Base-by-base conservation (phyloP, 2,329 filamentous ascomycete genomes). In the Plenodomus tracheiphilus region DNA sequence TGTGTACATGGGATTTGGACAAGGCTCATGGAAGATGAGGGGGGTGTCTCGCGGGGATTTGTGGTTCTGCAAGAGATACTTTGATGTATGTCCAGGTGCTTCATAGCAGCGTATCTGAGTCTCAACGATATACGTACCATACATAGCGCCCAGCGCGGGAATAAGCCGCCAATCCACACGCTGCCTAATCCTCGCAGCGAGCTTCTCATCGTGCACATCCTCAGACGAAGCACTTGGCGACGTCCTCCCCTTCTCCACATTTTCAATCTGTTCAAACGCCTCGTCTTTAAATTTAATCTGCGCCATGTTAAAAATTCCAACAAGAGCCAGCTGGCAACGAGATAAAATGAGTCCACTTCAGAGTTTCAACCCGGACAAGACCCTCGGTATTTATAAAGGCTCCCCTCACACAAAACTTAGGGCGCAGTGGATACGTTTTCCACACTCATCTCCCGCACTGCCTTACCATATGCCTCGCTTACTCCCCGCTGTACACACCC, bases 141-240 rank as follows among this genome's bases (percentile, higher is more conserved):
- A 63, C 61, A 64, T 64, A 4, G 53, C 54, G 2, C 59, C 61
- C 4, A 65, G 43, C 4, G 58, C 56, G 3, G 62, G 61, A 30
- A 65, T 55, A 10, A 65, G 49, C 11, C 62, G 54, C 55, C 53
- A 64, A 46, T 65, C 62, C 22, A 65, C 51, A 15, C 47, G 51
- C 49, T 62, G 62, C n/a, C 58, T 46, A 4, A 65, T 45, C 22
- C 53, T 59, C 10, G 59, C 48, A 10, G 56, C 55, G 19, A 55
- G 47, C 28, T 58, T 61, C 8, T 46, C 47, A 22, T 65, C 60
- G 47, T 57, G 41, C 8, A 49, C 42, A 8, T 38, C 16, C 20
- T 54, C 50, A 2, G 51, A 53, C 15, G 41, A 58, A 6, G 52
- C 55, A 13, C 55, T 51, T 10, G 49, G 39, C 5, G 52, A 54